Conservation (phyloP, 306 rosid species). For the Cyclanthera cordifolia region DNA sequence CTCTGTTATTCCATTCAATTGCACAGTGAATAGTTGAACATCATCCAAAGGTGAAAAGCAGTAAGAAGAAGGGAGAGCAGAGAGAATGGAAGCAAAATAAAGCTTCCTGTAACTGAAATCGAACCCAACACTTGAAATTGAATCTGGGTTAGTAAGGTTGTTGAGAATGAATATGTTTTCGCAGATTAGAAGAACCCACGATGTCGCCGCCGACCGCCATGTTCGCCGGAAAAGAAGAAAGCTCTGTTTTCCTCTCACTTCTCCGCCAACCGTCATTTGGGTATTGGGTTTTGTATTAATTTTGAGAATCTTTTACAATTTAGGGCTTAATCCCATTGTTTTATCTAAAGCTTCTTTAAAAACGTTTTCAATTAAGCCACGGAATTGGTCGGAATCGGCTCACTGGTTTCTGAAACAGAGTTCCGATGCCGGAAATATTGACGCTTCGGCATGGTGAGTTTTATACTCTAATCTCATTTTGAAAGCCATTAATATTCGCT, state of each 20-base stretch:
- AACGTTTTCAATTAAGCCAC: conserved; percentile 37
- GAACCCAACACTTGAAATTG: too few species aligned
- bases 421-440: conserved; percentile 75
- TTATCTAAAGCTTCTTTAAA: conserved; percentile 47
- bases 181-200: conserved; percentile 36
- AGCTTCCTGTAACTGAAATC: too few species aligned
- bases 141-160: too few species aligned
- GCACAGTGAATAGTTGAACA: too few species aligned
- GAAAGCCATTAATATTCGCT: neutral
- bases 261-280: neutral
- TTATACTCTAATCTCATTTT: neutral
- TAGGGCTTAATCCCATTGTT: conserved; percentile 44
- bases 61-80: too few species aligned
- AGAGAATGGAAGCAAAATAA: too few species aligned
- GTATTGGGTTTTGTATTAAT: neutral
- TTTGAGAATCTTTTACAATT: conserved; percentile 7
- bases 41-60: too few species aligned
- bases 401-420: conserved; percentile 72
- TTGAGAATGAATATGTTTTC: too few species aligned
- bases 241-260: conserved; percentile 9
- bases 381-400: conserved; percentile 66
- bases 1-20: too few species aligned
- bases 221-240: conserved; percentile 12
- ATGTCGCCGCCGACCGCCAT: conserved; percentile 14
- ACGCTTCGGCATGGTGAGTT: conserved; percentile 90